These are phyloP conservation scores for Fusarium algeriense DNA, from an alignment of 2,329 filamentous ascomycete genomes.

Conservation along the genomic window DNA sequence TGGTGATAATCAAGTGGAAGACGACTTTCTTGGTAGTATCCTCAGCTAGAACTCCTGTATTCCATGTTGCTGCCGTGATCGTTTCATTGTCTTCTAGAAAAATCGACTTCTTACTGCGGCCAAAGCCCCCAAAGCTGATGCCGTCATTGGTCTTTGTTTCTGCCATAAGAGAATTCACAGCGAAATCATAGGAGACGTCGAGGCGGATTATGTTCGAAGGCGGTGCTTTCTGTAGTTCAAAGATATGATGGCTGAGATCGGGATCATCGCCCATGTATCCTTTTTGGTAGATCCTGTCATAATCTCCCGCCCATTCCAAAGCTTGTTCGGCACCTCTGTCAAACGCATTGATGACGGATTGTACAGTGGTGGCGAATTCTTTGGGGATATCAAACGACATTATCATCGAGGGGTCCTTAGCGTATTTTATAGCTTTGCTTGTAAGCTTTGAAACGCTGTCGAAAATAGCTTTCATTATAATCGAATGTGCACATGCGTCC, in stretches of 20 bases:
- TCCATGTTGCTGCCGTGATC: not conserved
- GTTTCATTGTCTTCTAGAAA: not conserved
- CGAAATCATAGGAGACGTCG: not conserved
- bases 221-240: not conserved
- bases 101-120: not conserved
- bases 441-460: not conserved
- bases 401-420: fast-evolving
- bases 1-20: not conserved
- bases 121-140: not conserved
- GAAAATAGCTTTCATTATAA: not conserved
- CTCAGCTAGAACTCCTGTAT: not conserved
- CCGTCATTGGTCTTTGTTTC: not conserved
- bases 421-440: not conserved
- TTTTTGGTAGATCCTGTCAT: not conserved
- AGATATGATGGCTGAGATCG: not conserved
- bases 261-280: not conserved
- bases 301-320: not conserved
- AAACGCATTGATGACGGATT: not conserved
- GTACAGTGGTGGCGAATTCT: not conserved
- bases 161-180: not conserved
- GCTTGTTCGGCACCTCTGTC: not conserved
- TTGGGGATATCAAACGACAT: not conserved
- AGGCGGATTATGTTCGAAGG: not conserved
- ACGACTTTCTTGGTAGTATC: not conserved
- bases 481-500: not conserved